Base-by-base conservation (phyloP, 1,284 basidiomycete genomes). In the Apiotrichum sp. region DNA sequence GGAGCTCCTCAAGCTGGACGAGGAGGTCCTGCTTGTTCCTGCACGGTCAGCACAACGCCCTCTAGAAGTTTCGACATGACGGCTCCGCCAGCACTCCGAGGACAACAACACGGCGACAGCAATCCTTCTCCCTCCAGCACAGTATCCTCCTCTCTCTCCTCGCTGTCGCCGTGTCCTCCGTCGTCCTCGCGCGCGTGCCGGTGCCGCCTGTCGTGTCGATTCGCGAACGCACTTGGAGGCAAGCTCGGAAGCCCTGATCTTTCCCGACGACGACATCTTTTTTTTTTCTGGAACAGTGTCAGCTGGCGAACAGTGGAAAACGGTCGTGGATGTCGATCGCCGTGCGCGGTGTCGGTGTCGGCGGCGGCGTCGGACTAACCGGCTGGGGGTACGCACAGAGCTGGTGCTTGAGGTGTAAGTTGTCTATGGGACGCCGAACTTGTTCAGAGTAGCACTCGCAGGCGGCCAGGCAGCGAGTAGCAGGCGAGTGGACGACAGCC, bases 241-340 rank as follows among this genome's bases (percentile, higher is more conserved):
- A 78, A 97, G 91, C 80, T 96, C 93, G 83, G 93, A 92, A 73
- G 93, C 92, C 84, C 93, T 91, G 81, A 96, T 90, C 83, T 79
- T 79, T 62, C 70, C 73, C 55, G 70, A 70, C 54, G 70, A 69
- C 60, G 72, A 69, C 73, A 73, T 76, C 22, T 64, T 57, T 44
- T 41, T 41, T 41, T 41, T 41, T 41, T 41, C 55, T 61, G 49
- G 5, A 22, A 9, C 39, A 39, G 44, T 14, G 53, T 57, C 29
- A 49, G 59, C 32, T 5, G 38, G 43, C 22, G 22, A 22, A 22
- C 22, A 22, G 22, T 22, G 22, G 22, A 22, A 22, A 22, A 22
- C 22, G 22, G 22, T 38, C 36, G 36, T 13, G 32, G 4, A 5
- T 33, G 44, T 22, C 14, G 40, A 41, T 48, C 35, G 35, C 7